These are phyloP conservation scores for Scutellaria galericulata DNA, from an alignment of 257 asterid genomes.

Conservation along the genomic window DNA sequence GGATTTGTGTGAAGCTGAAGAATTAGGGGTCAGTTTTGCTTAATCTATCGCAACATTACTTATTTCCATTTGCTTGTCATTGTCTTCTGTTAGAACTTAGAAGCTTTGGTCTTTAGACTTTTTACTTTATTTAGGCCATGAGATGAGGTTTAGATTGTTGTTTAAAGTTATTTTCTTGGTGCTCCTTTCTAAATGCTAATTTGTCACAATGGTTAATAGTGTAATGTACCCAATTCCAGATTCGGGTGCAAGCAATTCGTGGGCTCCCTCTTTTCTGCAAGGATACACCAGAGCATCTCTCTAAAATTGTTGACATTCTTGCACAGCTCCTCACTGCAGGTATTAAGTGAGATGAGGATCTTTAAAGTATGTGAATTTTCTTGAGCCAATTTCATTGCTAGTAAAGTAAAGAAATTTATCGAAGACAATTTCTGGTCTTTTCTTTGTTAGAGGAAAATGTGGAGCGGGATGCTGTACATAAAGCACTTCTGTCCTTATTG, in stretches of 20 bases:
- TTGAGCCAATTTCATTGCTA: constrained; percentile 16
- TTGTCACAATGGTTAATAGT: constrained; percentile 1
- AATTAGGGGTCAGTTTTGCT: constrained; percentile 74
- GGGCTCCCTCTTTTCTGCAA: constrained; percentile 98
- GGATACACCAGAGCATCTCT: constrained; percentile 95
- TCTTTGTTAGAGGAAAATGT: constrained; percentile 75
- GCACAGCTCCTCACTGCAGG: constrained; percentile 98
- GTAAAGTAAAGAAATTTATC: neutral
- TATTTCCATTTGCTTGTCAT: constrained; percentile 12
- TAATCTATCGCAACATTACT: neutral
- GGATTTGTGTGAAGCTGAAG: constrained; percentile 95
- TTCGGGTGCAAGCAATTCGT: constrained; percentile 94
- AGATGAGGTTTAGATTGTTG: constrained; percentile 3
- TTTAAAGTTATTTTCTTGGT: neutral
- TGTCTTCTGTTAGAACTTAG: constrained; percentile 33
- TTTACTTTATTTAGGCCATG: neutral
- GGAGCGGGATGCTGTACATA: constrained; percentile 96
- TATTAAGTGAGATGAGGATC: constrained; percentile 39
- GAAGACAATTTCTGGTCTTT: constrained; percentile 25
- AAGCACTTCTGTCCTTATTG: constrained; percentile 87
- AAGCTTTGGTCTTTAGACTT: constrained; percentile 4
- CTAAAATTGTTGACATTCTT: constrained; percentile 91
- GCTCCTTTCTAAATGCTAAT: constrained; percentile 7
- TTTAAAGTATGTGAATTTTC: constrained; percentile 25
- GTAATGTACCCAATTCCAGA: constrained; percentile 48